A percentile compares a stretch with the other conserved stretches of the same genome.
These are phyloP conservation scores for Clohesyomyces aquaticus DNA, from an alignment of 495 filamentous ascomycete species.

Conservation along the genomic window DNA sequence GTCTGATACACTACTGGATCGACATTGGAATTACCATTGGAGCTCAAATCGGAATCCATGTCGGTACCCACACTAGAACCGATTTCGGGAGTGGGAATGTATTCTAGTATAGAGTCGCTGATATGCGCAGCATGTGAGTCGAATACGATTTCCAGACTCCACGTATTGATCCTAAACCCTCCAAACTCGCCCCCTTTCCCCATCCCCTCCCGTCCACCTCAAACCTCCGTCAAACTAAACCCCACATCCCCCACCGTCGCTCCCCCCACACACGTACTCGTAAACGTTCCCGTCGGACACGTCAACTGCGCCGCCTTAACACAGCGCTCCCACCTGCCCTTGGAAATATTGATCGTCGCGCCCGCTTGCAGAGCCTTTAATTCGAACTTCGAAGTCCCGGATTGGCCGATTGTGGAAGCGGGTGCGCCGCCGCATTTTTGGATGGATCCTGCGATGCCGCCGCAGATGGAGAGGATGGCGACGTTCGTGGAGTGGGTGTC, in stretches of 20 bases:
- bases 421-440: slow-evolving; percentile 51
- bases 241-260: slow-evolving; percentile 54
- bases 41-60: too few relatives aligned
- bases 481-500: slow-evolving; percentile 59
- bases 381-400: slow-evolving; percentile 54
- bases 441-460: slow-evolving; percentile 54
- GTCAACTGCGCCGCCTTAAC: slow-evolving; percentile 54
- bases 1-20: too few relatives aligned
- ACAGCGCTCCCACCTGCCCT: slow-evolving; percentile 57
- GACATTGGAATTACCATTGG: too few relatives aligned
- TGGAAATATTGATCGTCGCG: slow-evolving; percentile 54
- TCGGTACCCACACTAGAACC: too few relatives aligned
- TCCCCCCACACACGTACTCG: slow-evolving; percentile 54
- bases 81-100: too few relatives aligned
- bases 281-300: slow-evolving; percentile 53
- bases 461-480: slow-evolving; percentile 58
- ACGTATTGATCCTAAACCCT: too few relatives aligned
- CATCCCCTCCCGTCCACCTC: background rate
- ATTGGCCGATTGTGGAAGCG: slow-evolving; percentile 48
- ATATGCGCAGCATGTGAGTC: too few relatives aligned
- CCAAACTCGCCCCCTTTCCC: slow-evolving; percentile 1
- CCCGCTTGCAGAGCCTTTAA: slow-evolving; percentile 47
- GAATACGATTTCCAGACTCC: too few relatives aligned
- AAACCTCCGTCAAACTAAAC: slow-evolving; percentile 48
- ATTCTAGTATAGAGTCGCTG: too few relatives aligned